Base-by-base conservation (phyloP, 2,329 filamentous ascomycete species). In the Aspergillus terreus region DNA sequence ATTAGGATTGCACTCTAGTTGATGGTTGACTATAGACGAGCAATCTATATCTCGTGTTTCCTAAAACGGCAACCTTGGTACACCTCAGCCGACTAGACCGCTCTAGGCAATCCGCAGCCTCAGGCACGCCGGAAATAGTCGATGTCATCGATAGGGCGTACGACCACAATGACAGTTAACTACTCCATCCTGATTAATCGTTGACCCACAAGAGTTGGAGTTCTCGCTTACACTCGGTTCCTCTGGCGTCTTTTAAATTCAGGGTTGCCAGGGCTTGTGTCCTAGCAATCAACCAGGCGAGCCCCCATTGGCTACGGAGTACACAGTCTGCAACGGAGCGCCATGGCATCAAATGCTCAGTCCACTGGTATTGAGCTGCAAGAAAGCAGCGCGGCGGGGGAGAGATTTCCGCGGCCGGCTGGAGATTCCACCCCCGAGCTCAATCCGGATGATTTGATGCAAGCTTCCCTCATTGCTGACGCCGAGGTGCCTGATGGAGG, bases 401-500 rank as follows among this genome's bases (percentile, higher is more conserved):
- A 25, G 19, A 17, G 44, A 46, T 17, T 35, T 25, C 12, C 44
- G 11, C n/a, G 30, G 19, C 33, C 43, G 2, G 7, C 42, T 10
- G 48, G 32, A 3, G 43, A 50, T 41, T 7, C 10, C 1, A 41
- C 50, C 12, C 38, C 50, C 10, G 41, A 47, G 7, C 15, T 17
- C 12, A 15, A 12, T 15, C 1, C 48, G 27, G 67, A 71, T 46
- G 65, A 69, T 14, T 58, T 71, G 10, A 68, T 79, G 55, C 68
- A 74, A 44, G 73, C 73, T 2, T 80, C 77, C 0, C 70, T 69
- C 3, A 55, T 72, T 2, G 76, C 71, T 4, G 78, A 80, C 60
- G 71, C 74, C 0, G 58, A 71, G 25, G 74, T 66, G 9, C 64
- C 64, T 3, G 64, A 67, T 15, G 63, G 64, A 14, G 64, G 63